phyloP scores from a whole-genome alignment of 2,329 filamentous ascomycete genomes.

The Trichoderma sp. region DNA sequence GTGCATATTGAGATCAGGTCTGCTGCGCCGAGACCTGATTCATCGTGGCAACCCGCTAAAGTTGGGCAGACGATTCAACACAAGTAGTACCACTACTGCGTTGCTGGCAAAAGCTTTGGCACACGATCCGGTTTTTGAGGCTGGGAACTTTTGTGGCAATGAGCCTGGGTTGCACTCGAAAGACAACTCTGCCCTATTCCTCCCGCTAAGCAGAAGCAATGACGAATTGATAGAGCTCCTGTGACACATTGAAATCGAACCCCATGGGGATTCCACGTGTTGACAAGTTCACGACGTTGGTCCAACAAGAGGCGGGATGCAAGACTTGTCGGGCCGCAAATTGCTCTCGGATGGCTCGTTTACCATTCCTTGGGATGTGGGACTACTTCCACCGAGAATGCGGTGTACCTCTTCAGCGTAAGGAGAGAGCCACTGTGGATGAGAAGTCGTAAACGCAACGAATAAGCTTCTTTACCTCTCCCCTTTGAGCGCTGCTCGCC shows the following conservation, averaged over 20 bases:
- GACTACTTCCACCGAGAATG: neutral
- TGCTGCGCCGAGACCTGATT: neutral
- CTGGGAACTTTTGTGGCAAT: constrained; percentile 29
- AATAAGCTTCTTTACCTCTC: neutral
- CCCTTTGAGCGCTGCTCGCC: neutral
- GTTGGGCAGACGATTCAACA: neutral
- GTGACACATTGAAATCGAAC: constrained; percentile 14
- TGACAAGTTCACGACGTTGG: constrained; percentile 6
- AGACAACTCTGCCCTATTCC: neutral
- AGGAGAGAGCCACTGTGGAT: neutral
- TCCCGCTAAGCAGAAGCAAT: neutral
- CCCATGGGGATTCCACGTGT: constrained; percentile 21
- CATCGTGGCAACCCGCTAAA: neutral
- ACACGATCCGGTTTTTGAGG: neutral
- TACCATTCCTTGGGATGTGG: neutral
- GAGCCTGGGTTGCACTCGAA: constrained; percentile 25
- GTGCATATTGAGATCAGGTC: neutral
- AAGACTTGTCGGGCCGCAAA: constrained; percentile 2
- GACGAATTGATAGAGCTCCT: neutral
- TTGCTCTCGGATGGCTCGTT: neutral
- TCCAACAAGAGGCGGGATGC: neutral
- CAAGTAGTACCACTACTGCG: neutral
- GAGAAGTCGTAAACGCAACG: neutral
- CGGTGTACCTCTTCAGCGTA: neutral
- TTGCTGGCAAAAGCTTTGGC: neutral